phyloP scores from a whole-genome alignment of 2,329 filamentous ascomycete genomes.

The Ceratocystiopsis sp. region DNA sequence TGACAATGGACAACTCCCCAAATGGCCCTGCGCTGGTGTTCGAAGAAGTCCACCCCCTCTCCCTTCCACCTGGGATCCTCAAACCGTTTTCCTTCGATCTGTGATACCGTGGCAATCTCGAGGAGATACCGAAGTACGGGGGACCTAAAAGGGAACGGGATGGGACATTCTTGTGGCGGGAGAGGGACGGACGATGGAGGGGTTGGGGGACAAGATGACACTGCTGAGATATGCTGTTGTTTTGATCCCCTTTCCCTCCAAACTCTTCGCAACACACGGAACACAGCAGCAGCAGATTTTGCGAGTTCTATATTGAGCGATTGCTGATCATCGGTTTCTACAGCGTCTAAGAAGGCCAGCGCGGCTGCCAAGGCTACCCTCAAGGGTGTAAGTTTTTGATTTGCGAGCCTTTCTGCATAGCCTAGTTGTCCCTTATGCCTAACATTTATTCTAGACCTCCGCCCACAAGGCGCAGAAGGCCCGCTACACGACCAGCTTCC shows the following conservation, averaged over 20 bases:
- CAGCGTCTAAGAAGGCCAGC: conserved; percentile 67
- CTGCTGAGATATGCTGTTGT: background rate
- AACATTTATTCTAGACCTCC: conserved; percentile 23
- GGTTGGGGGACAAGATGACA: no score
- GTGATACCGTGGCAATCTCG: no score
- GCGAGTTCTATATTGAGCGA: conserved; percentile 53
- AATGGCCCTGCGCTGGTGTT: conserved; percentile 1
- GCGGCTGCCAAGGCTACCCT: conserved; percentile 91
- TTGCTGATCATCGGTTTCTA: conserved; percentile 46
- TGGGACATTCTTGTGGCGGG: no score
- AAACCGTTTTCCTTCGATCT: no score
- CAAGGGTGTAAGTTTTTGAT: conserved; percentile 63
- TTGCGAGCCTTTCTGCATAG: conserved; percentile 1
- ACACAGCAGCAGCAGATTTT: conserved; percentile 57
- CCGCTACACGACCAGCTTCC: conserved; percentile 86
- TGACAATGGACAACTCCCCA: background rate
- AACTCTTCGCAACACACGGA: background rate
- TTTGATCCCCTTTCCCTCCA: background rate
- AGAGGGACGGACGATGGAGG: no score
- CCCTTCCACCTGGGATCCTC: background rate
- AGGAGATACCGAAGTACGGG: no score
- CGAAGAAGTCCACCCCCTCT: background rate
- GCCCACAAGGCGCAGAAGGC: conserved; percentile 82
- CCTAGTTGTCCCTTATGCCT: background rate
- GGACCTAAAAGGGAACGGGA: no score